These are phyloP conservation scores for Cicer chorassanicum DNA, from an alignment of 306 rosid species.

Conservation along the genomic window DNA sequence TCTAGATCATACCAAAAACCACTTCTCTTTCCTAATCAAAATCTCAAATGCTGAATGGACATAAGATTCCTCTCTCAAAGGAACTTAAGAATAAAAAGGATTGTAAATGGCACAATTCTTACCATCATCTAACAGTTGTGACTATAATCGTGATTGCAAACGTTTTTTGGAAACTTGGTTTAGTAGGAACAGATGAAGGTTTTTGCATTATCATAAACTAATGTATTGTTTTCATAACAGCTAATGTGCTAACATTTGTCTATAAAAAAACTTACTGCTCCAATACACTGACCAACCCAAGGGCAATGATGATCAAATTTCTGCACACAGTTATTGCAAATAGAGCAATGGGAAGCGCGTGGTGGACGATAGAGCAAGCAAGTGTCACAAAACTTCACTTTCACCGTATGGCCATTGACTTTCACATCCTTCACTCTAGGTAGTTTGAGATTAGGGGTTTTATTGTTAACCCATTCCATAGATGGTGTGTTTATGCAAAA, in stretches of 20 bases:
- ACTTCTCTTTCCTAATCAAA: too few relatives aligned
- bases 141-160: too few relatives aligned
- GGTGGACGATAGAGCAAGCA: slow-evolving; percentile 91
- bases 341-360: slow-evolving; percentile 91
- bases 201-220: background rate
- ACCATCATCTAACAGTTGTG: too few relatives aligned
- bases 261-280: slow-evolving; percentile 59
- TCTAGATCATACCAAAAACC: too few relatives aligned
- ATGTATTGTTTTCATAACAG: too few relatives aligned
- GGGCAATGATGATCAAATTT: slow-evolving; percentile 98
- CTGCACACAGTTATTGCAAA: slow-evolving; percentile 93
- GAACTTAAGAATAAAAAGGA: too few relatives aligned
- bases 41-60: too few relatives aligned
- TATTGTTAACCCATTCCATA: slow-evolving; percentile 69
- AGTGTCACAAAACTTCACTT: slow-evolving; percentile 90
- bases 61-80: too few relatives aligned
- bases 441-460: slow-evolving; percentile 55
- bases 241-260: too few relatives aligned
- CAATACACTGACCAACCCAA: slow-evolving; percentile 98
- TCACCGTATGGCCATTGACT: slow-evolving; percentile 73
- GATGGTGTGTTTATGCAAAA: slow-evolving; percentile 50
- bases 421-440: slow-evolving; percentile 73
- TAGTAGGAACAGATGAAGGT: too few relatives aligned
- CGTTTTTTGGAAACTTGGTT: too few relatives aligned
- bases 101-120: too few relatives aligned